Evolutionary conservation across 192 early-diverging fungal species (phyloP).

Genomic region (Chytriomyces hyalinus): DNA sequence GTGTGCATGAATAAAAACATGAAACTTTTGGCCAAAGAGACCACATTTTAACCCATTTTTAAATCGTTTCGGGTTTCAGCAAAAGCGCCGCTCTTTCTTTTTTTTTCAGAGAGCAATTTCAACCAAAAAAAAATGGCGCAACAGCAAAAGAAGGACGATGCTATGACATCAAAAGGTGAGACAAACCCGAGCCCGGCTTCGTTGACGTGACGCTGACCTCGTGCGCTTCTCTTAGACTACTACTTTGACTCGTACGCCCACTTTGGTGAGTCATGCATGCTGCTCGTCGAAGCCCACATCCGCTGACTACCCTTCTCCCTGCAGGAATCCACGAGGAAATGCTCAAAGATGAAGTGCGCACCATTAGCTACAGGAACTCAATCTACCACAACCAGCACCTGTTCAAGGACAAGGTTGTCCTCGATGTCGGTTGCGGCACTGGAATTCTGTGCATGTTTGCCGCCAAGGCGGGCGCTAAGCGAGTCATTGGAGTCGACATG

Average conservation of each 20-base stretch:
- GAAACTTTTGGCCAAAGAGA: too few relatives aligned
- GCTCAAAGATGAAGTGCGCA: slow-evolving; percentile 98
- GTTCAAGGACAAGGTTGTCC: slow-evolving; percentile 95
- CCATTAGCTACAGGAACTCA: slow-evolving; percentile 86
- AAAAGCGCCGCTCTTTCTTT: too few relatives aligned
- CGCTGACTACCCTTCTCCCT: slow-evolving; percentile 10
- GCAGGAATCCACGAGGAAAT: slow-evolving; percentile 90
- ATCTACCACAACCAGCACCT: slow-evolving; percentile 96
- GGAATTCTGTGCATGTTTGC: slow-evolving; percentile 99
- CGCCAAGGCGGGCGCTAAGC: slow-evolving; percentile 95
- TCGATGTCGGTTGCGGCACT: slow-evolving; percentile 99
- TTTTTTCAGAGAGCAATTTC: too few relatives aligned
- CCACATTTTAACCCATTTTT: too few relatives aligned
- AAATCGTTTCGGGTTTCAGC: too few relatives aligned
- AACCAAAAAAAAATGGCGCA: too few relatives aligned
- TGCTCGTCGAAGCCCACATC: not conserved
- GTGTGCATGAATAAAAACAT: too few relatives aligned
- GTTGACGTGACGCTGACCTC: not conserved
- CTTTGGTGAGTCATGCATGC: slow-evolving; percentile 67
- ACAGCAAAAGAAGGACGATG: not conserved
- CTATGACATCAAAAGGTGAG: slow-evolving; percentile 11
- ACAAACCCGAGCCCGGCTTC: not conserved
- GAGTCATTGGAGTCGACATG: slow-evolving; percentile 96
- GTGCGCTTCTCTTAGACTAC: slow-evolving; percentile 52
- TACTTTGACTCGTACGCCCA: slow-evolving; percentile 99